Evolutionary conservation across 257 asterid species (phyloP).

Genomic region (Nicotiana knightiana): DNA sequence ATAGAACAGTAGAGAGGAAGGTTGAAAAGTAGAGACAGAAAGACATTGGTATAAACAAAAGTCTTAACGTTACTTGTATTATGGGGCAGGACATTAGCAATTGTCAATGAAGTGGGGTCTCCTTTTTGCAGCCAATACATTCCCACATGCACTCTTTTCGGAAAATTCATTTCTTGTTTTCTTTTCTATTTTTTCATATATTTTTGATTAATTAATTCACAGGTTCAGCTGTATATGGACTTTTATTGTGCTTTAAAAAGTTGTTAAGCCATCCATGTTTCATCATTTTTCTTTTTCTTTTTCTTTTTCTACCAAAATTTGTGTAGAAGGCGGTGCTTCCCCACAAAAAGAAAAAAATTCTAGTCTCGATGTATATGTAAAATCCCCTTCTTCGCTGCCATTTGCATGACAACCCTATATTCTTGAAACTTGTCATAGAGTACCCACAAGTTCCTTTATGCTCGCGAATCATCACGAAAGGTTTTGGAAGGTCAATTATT

Average conservation of each 20-base stretch:
- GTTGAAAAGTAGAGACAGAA: not conserved
- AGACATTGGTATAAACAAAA: conserved; percentile 2
- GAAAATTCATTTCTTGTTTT: not conserved
- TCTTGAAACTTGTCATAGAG: not conserved
- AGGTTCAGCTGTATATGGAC: conserved; percentile 11
- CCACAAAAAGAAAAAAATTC: not conserved
- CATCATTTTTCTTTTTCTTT: not conserved
- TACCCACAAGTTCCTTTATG: not conserved
- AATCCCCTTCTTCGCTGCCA: not conserved
- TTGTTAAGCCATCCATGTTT: conserved; percentile 11
- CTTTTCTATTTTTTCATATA: not conserved
- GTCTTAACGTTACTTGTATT: conserved; percentile 6
- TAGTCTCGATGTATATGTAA: not conserved
- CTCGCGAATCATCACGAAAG: no score
- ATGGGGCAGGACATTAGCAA: conserved; percentile 2
- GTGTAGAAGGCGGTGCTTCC: not conserved
- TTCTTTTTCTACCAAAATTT: not conserved
- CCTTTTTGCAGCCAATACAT: conserved; percentile 3
- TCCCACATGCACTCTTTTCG: not conserved
- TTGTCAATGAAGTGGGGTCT: conserved; percentile 28
- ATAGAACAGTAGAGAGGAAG: not conserved
- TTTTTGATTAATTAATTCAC: not conserved
- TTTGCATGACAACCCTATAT: not conserved
- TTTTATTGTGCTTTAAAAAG: conserved; percentile 6
- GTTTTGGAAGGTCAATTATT: no score